These are phyloP conservation scores for Ogataea populi-albae DNA, from an alignment of 805 yeast genomes.

Conservation along the genomic window DNA sequence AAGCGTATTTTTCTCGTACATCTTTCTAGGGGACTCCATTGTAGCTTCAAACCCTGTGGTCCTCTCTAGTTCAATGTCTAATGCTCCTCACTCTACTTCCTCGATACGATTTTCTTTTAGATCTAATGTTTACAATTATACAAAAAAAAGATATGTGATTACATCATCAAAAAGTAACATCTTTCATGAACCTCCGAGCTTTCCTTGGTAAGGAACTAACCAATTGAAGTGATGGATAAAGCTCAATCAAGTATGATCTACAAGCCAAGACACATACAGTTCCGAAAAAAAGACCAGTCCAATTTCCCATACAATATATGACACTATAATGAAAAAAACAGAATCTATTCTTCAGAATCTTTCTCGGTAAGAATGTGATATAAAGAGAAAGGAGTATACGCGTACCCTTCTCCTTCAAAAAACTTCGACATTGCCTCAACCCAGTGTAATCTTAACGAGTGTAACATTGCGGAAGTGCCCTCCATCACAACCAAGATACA, in stretches of 20 bases:
- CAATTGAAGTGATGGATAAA: too few species aligned
- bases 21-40: conserved; percentile 1
- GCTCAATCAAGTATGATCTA: too few species aligned
- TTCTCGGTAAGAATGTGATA: conserved; percentile 24
- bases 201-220: too few species aligned
- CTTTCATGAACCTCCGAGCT: too few species aligned
- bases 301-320: conserved; percentile 4
- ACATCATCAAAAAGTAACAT: too few species aligned
- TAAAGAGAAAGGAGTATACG: conserved; percentile 63
- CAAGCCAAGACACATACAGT: too few species aligned
- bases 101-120: too few species aligned
- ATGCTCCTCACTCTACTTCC: too few species aligned
- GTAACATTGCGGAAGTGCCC: conserved; percentile 84
- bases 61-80: not conserved
- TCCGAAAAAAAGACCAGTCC: too few species aligned
- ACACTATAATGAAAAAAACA: not conserved
- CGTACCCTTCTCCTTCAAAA: conserved; percentile 72
- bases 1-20: not conserved
- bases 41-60: not conserved
- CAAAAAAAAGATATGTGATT: too few species aligned
- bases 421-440: conserved; percentile 80
- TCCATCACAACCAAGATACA: conserved; percentile 73
- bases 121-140: too few species aligned
- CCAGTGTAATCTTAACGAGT: conserved; percentile 75
- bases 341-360: conserved; percentile 5